phyloP scores from a whole-genome alignment of 345 rosid genomes.

The Raphanus sativus region DNA sequence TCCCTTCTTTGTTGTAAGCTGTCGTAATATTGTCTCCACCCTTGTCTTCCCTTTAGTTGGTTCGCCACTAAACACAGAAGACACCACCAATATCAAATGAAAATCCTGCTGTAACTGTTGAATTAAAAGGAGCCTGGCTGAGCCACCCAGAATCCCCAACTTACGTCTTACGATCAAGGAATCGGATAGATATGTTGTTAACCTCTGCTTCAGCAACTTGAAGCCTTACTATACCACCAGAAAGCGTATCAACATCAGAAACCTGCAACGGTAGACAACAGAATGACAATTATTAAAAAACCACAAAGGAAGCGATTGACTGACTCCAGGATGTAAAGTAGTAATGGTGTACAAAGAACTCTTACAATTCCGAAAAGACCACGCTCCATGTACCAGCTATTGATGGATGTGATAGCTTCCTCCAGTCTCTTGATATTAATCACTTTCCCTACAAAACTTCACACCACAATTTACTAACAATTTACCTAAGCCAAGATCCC shows the following conservation, averaged over 20 bases:
- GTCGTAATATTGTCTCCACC: conserved; percentile 78
- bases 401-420: conserved; percentile 85
- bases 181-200: conserved; percentile 77
- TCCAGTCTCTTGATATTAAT: conserved; percentile 79
- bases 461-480: conserved; percentile 56
- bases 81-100: conserved; percentile 10
- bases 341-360: neutral
- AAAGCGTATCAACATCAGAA: conserved; percentile 82
- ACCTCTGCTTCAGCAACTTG: conserved; percentile 96
- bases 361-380: conserved; percentile 94
- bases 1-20: conserved; percentile 94
- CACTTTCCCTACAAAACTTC: conserved; percentile 94
- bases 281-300: neutral
- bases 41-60: conserved; percentile 86
- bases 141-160: too few relatives aligned
- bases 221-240: conserved; percentile 87
- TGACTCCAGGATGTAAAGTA: neutral
- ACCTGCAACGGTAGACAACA: conserved; percentile 47
- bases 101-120: neutral
- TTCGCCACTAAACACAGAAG: conserved; percentile 69
- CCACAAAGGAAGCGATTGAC: neutral
- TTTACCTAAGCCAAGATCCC: conserved; percentile 30
- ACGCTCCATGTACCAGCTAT: conserved; percentile 92
- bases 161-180: conserved; percentile 90
- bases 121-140: conserved; percentile 14